Evolutionary conservation across 495 filamentous ascomycete species (phyloP).

Genomic region (Penicillium antarcticum): DNA sequence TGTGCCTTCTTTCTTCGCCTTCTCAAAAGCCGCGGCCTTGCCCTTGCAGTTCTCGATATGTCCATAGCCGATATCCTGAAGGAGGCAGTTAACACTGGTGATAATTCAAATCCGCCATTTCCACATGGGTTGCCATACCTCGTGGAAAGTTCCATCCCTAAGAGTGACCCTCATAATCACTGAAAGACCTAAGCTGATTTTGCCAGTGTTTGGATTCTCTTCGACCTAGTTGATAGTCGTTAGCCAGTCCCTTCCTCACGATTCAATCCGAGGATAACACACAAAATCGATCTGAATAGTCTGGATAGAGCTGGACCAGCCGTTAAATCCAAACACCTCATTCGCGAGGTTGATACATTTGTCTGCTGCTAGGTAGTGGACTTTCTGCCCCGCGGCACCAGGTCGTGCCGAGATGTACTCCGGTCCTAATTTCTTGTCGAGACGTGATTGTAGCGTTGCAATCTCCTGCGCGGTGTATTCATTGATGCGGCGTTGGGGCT

Average conservation of each 20-base stretch:
- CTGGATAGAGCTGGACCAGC: conserved; percentile 89
- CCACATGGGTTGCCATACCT: conserved; percentile 40
- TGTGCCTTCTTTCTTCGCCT: conserved; percentile 96
- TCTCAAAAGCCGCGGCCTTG: conserved; percentile 93
- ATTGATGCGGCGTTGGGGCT: conserved; percentile 59
- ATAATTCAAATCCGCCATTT: background rate
- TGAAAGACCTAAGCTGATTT: conserved; percentile 76
- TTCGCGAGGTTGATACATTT: conserved; percentile 96
- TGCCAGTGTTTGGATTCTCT: conserved; percentile 57
- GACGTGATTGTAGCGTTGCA: conserved; percentile 76
- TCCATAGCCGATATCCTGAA: conserved; percentile 86
- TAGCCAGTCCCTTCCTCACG: conserved; percentile 2
- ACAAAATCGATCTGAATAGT: conserved; percentile 91
- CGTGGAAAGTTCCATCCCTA: conserved; percentile 89
- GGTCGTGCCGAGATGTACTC: conserved; percentile 88
- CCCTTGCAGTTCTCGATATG: conserved; percentile 92
- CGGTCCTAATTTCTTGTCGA: conserved; percentile 93
- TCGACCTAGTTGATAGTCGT: conserved; percentile 51
- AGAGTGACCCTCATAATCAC: conserved; percentile 87
- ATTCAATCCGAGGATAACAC: conserved; percentile 11
- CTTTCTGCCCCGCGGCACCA: conserved; percentile 75
- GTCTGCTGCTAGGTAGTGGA: conserved; percentile 88
- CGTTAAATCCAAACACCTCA: conserved; percentile 98
- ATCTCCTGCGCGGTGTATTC: conserved; percentile 89
- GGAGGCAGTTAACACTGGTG: background rate